phyloP scores from a whole-genome alignment of 164 flowering plant species.

The Umbellularia californica region DNA sequence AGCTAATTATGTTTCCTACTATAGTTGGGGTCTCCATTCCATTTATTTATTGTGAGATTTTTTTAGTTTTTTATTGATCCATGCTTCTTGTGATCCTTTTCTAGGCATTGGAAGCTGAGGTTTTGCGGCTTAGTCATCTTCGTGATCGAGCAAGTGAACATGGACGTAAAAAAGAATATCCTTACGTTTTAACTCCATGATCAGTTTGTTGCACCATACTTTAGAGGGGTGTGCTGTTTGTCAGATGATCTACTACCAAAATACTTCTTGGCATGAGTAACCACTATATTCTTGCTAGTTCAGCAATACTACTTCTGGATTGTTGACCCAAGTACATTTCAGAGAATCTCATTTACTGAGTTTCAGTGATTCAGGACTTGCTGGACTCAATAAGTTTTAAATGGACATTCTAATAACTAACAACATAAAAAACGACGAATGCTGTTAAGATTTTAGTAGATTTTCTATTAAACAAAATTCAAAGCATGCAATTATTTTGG shows the following conservation, averaged over 20 bases:
- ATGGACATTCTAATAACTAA: too few relatives aligned
- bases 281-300: background rate
- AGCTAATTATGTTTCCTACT: background rate
- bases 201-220: background rate
- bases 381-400: too few relatives aligned
- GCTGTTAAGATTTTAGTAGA: too few relatives aligned
- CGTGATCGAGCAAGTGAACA: conserved; percentile 96
- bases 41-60: background rate
- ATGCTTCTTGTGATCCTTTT: background rate
- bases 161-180: conserved; percentile 94
- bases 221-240: background rate
- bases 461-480: too few relatives aligned
- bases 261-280: background rate
- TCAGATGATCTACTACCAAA: background rate
- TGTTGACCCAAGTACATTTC: too few relatives aligned
- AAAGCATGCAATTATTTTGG: too few relatives aligned
- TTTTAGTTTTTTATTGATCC: background rate
- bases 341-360: too few relatives aligned
- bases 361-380: too few relatives aligned
- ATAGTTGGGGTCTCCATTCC: background rate
- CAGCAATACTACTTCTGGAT: background rate
- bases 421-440: too few relatives aligned
- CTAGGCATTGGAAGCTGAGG: conserved; percentile 89
- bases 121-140: conserved; percentile 74
- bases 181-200: conserved; percentile 30